phyloP scores from a whole-genome alignment of 495 filamentous ascomycete genomes.

The Talaromyces proteolyticus region DNA sequence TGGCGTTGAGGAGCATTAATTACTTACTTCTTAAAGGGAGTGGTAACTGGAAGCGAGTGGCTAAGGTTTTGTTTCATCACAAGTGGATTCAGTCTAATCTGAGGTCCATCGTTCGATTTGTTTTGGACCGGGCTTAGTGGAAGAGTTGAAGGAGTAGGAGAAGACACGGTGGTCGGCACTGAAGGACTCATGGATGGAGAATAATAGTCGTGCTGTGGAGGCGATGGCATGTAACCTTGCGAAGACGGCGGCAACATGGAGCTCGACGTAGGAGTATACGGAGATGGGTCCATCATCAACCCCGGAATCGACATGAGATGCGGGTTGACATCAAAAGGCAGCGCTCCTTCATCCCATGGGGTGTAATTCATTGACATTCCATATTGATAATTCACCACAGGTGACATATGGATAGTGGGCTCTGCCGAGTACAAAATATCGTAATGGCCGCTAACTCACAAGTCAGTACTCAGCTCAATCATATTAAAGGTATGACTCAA shows the following conservation, averaged over 20 bases:
- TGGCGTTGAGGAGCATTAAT: constrained; percentile 13
- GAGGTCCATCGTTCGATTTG: constrained; percentile 33
- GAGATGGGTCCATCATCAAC: constrained; percentile 33
- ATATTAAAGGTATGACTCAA: neutral
- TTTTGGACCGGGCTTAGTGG: constrained; percentile 30
- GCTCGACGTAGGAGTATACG: constrained; percentile 27
- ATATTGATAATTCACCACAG: constrained; percentile 38
- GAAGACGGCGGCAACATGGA: constrained; percentile 41
- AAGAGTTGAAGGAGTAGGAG: constrained; percentile 22
- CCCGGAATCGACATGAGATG: constrained; percentile 46
- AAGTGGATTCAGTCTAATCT: constrained; percentile 42
- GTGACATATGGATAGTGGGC: constrained; percentile 43
- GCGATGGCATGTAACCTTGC: constrained; percentile 27
- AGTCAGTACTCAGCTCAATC: neutral
- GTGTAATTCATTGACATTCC: constrained; percentile 38
- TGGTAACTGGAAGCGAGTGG: constrained; percentile 35
- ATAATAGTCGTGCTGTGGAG: constrained; percentile 17
- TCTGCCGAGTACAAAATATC: constrained; percentile 80
- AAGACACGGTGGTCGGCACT: constrained; percentile 3
- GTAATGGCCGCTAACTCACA: constrained; percentile 67
- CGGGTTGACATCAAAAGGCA: constrained; percentile 44
- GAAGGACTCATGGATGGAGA: constrained; percentile 3
- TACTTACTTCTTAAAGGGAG: constrained; percentile 40
- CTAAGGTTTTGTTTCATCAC: constrained; percentile 42
- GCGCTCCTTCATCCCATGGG: constrained; percentile 35